These are phyloP conservation scores for Mortierella hygrophila DNA, from an alignment of 192 early-diverging fungal species.

Conservation along the genomic window DNA sequence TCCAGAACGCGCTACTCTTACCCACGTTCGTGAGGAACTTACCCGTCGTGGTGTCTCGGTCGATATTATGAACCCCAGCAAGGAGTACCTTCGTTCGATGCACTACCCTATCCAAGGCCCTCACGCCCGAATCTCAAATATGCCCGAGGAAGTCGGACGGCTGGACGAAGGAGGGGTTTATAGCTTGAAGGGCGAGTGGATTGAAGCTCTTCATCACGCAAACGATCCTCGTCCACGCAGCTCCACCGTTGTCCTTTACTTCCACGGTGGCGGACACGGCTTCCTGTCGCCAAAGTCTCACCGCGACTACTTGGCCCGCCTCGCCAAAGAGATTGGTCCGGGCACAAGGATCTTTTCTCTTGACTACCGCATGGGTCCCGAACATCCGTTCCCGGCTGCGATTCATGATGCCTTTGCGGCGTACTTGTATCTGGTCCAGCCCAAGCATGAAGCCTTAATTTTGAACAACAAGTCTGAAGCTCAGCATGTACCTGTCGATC, in stretches of 20 bases:
- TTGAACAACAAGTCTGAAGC: constrained; percentile 17
- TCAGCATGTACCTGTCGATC: constrained; percentile 54
- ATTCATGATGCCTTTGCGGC: constrained; percentile 86
- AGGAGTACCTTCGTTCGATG: constrained; percentile 42
- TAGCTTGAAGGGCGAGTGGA: constrained; percentile 41
- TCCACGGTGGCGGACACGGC: constrained; percentile 43
- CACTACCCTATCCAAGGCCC: constrained; percentile 8
- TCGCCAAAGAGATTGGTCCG: constrained; percentile 37
- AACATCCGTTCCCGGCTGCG: constrained; percentile 84
- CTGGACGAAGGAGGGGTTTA: constrained; percentile 23
- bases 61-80: constrained; percentile 26
- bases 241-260: constrained; percentile 34
- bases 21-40: constrained; percentile 8
- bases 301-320: constrained; percentile 12
- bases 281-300: constrained; percentile 38
- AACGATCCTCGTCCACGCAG: constrained; percentile 21
- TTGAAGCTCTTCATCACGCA: constrained; percentile 12
- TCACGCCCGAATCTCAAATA: constrained; percentile 18
- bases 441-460: constrained; percentile 56
- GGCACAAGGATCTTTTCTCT: constrained; percentile 55
- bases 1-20: constrained; percentile 22
- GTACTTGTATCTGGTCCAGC: constrained; percentile 74
- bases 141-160: constrained; percentile 36
- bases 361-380: constrained; percentile 88
- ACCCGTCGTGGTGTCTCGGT: background rate